Base-by-base conservation (phyloP, 768 basidiomycete species). In the Termitomyces eurrhizus region DNA sequence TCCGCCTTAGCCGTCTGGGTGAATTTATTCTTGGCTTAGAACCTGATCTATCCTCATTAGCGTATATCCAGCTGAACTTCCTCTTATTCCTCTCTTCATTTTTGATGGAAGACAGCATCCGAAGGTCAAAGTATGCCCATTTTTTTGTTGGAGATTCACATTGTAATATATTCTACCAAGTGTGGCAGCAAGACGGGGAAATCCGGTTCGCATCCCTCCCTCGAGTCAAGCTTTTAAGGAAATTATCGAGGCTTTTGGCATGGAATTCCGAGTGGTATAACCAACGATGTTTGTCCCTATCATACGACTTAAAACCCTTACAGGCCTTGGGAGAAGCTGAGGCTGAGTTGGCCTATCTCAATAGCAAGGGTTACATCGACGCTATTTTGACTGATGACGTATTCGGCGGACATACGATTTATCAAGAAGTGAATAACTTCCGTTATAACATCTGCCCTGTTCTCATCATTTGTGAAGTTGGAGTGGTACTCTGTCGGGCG, bases 261-360 rank as follows among this genome's bases (percentile, higher is more conserved):
- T 41, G 52, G 52, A 53, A 18, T 16, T 1, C 18, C 16, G 52
- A 53, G 52, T 26, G 37, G 36, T 53, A 41, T 12, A 26, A 5
- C 13, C 13, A 13, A n/a, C 4, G 14, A 24, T 4, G 24, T n/a
- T 26, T 39, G 24, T 39, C 26, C 16, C 36, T 18, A 29, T 29
- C 16, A 26, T 39, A 39, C 24, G 24, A 39, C 52, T 26, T 16
- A 26, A 39, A 53, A 53, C 24, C 9, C 46, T n/a, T n/a, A 21
- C 13, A 74, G 72, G 83, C 83, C 18, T 81, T 80, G n/a, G 83
- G 82, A 14, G 83, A 83, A 67, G 83, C 83, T 1, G 83, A 84
- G 57, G 82, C 82, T 3, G 82, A 83, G 58, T 70, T 84, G 6
- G 80, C 82, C 2, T 66, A 72, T n/a, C 74, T 84, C 63, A 79